A percentile compares a stretch with the other conserved stretches of the same genome.
These are phyloP conservation scores for Gossypium herbaceum DNA, from an alignment of 345 rosid species.

Conservation along the genomic window DNA sequence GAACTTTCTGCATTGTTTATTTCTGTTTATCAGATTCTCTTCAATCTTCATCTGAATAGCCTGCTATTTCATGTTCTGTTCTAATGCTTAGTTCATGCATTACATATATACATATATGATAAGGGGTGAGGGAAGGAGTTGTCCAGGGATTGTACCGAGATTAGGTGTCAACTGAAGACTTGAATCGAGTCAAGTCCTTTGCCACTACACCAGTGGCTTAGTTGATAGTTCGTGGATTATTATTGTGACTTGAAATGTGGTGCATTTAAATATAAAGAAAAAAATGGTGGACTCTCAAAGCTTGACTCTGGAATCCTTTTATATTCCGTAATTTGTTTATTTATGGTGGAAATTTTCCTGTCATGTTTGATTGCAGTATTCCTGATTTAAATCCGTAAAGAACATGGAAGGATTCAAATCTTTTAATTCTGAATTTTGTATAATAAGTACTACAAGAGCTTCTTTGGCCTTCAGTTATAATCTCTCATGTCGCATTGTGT, in stretches of 20 bases:
- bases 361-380: neutral
- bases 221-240: neutral
- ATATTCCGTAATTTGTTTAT: neutral
- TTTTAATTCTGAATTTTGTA: slow-evolving; percentile 8
- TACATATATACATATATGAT: no score
- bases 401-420: neutral
- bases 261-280: no score
- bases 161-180: no score
- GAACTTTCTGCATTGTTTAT: neutral
- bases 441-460: neutral
- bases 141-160: no score
- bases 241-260: neutral
- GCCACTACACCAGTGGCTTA: no score
- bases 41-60: neutral
- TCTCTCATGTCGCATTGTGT: neutral
- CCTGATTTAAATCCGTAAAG: neutral
- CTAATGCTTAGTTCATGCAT: neutral
- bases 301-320: neutral
- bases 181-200: no score
- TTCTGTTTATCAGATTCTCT: neutral
- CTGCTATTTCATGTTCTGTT: neutral
- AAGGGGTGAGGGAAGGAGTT: no score
- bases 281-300: neutral
- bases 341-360: neutral
- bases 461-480: neutral